Base-by-base conservation (phyloP, 441 rosid genomes). In the Erodium moschatum region DNA sequence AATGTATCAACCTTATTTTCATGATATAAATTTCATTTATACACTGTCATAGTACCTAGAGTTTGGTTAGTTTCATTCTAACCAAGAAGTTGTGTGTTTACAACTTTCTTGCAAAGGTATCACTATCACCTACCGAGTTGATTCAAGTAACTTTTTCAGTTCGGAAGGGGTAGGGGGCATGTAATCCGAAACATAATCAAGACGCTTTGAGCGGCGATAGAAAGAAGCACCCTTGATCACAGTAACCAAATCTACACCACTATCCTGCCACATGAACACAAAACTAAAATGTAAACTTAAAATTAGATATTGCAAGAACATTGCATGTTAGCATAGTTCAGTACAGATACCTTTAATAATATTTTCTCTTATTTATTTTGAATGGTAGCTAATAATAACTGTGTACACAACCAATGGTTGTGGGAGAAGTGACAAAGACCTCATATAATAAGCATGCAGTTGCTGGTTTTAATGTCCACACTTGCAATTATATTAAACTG, bases 81-180 rank as follows among this genome's bases (percentile, higher is more conserved):
- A 72, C 48, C 67, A 19, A 65, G 6, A 38, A 15, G 4, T 8
- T 21, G 40, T 27, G 48, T 67, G 21, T 8, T 50, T 35, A 7
- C n/a, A 67, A 67, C 15, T 10, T 21, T 11, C 33, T 11, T 24
- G 73, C 38, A 67, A 58, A 31, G 33, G 7, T 58, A 58, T 20
- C 66, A 6, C 44, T 58, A 58, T 20, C 66, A 6, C 44, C 66
- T 84, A 91, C 98, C 85, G 87, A 72, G 68, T 48, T 42, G 81
- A 66, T 54, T 87, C 89, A 73, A 73, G 76, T 64, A 72, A 16
- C 31, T 75, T 82, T 67, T 81, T 83, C 70, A 81, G 79, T 70
- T 90, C 96, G 56, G 78, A 66, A 35, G 82, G 79, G 61, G 90
- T 85, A 72, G 91, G 92, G 72, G 85, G 96, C 38, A 85, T 63